phyloP scores from a whole-genome alignment of 2,329 filamentous ascomycete species.

The Talaromyces sp. region DNA sequence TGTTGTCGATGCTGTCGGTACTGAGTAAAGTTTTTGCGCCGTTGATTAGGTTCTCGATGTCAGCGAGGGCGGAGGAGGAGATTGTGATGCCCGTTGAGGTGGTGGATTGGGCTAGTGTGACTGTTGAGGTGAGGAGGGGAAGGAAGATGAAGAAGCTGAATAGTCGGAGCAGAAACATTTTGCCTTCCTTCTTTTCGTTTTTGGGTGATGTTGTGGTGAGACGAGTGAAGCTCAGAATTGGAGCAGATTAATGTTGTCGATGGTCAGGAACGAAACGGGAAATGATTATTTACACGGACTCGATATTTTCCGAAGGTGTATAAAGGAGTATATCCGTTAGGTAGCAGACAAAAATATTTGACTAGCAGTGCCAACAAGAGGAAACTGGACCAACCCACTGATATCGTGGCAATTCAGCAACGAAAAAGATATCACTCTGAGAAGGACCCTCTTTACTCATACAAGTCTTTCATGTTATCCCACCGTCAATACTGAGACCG shows the following conservation, averaged over 20 bases:
- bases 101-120: slow-evolving; percentile 16
- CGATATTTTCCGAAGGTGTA: background rate
- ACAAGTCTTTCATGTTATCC: background rate
- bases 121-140: slow-evolving; percentile 13
- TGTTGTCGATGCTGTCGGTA: slow-evolving; percentile 23
- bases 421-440: background rate
- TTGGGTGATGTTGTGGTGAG: background rate
- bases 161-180: slow-evolving; percentile 14
- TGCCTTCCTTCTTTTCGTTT: background rate
- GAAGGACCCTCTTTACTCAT: background rate
- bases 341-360: background rate
- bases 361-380: background rate
- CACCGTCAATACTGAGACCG: background rate
- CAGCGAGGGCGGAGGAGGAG: slow-evolving; percentile 22
- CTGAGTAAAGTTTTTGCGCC: slow-evolving; percentile 31
- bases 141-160: slow-evolving; percentile 11
- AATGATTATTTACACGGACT: background rate
- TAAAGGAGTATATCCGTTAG: background rate
- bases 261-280: background rate
- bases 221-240: background rate
- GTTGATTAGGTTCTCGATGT: slow-evolving; percentile 29
- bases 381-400: background rate
- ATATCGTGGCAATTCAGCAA: background rate
- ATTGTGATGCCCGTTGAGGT: slow-evolving; percentile 21
- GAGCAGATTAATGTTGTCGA: background rate